Evolutionary conservation across 2,329 filamentous ascomycete genomes (phyloP), one percentile per base, ranked within the genome.

Genomic region (Pestalotiopsis sp.): DNA sequence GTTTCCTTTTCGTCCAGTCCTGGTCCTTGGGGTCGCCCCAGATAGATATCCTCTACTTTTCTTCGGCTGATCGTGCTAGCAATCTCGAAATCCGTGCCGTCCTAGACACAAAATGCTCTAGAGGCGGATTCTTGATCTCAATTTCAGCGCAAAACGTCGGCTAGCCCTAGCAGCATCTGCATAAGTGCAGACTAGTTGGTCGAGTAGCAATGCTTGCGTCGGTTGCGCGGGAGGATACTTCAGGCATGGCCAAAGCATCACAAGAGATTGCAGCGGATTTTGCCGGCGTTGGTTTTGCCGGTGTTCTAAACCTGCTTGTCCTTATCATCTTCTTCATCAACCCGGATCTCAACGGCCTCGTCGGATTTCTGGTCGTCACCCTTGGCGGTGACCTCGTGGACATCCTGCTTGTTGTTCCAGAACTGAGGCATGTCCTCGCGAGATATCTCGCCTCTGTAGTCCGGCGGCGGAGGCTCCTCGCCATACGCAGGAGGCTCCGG

Each of bases 261-360:
- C 59, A 25, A 62, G 59, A n/a, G 20, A 62, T 20, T 27, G n/a
- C 59, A 20, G 25, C 17, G 9, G n/a, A 39, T 13, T 11, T 9
- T 39, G 59, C 4, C 31, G 59, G 17, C n/a, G 23, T n/a, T 20
- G 59, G 25, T 7, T 23, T 12, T 62, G 59, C 59, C 7, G 17
- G 59, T 27, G 14, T 62, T 31, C 59, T 62, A 62, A 14, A 9
- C 59, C 59, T 38, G 59, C 59, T 62, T 62, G 17, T 39, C 59
- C 69, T 77, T 77, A 62, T 49, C 27, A 11, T 81, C 77, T 66
- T 82, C 80, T 61, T 82, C 82, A 56, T 83, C 83, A 23, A 86
- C 73, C 69, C 85, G 83, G 59, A 86, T 87, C 74, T 87, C 85
- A 7, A 84, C 77, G 6, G 85, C 84, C 56, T 84, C 83, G 39